Conservation (phyloP, 2,329 filamentous ascomycete genomes). For the Colletotrichum simmondsii region DNA sequence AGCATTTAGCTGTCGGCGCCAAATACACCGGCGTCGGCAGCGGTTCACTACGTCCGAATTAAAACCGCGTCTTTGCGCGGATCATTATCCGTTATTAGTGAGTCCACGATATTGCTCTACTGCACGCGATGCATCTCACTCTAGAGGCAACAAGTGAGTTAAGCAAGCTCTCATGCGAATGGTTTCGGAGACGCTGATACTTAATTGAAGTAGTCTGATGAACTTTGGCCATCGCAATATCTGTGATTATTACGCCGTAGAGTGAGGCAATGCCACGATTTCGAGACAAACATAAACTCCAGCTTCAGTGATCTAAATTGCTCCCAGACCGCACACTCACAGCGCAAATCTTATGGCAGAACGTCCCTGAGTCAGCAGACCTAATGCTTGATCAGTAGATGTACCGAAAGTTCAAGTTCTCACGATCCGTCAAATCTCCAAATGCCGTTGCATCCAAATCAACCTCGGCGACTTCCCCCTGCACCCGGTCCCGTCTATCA, state of each 20-base stretch:
- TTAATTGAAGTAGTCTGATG: no score
- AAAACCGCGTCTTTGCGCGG: background rate
- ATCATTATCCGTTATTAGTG: background rate
- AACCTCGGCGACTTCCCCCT: no score
- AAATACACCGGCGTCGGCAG: conserved; percentile 8
- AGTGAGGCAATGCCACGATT: no score
- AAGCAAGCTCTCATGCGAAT: no score
- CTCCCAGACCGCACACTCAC: background rate
- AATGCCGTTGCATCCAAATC: background rate
- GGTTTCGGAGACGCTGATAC: no score
- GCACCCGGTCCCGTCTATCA: no score
- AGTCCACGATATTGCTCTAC: background rate
- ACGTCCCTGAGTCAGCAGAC: background rate
- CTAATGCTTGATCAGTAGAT: background rate
- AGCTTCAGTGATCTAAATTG: no score
- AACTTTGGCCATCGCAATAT: no score
- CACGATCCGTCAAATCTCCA: background rate
- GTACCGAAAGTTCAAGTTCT: background rate
- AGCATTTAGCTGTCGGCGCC: background rate
- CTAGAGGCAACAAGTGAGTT: no score
- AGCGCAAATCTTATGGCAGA: background rate
- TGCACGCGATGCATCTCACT: no score
- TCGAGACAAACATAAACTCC: no score
- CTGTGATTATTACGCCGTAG: no score
- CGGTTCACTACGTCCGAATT: background rate